A percentile compares a stretch with the other conserved stretches of the same genome.
Conservation (phyloP, 2,329 filamentous ascomycete genomes). For the Fonsecaea erecta region DNA sequence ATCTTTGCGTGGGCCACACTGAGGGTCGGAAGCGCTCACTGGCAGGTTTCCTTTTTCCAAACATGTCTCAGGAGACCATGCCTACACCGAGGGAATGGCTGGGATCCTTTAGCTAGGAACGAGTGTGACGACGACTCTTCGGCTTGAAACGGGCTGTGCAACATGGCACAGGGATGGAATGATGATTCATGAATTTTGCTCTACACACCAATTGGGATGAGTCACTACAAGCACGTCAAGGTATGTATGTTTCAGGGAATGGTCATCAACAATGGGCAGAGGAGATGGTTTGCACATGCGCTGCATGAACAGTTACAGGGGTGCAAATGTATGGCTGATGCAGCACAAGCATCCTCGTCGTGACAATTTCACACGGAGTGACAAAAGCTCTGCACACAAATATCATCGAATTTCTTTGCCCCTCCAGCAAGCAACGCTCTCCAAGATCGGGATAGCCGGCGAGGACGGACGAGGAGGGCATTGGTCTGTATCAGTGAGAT, state of each 20-base stretch:
- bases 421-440: no score
- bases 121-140: background rate
- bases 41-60: background rate
- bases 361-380: background rate
- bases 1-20: background rate
- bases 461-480: no score
- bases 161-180: background rate
- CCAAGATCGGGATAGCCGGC: no score
- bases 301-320: constrained; percentile 4
- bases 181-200: constrained; percentile 4
- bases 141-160: background rate
- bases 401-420: background rate
- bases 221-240: background rate
- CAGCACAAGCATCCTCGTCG: background rate
- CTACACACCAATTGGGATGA: background rate
- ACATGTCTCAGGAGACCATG: background rate
- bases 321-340: constrained; percentile 3
- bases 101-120: background rate
- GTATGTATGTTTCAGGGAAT: background rate
- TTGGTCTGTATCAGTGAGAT: no score
- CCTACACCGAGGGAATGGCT: background rate
- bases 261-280: background rate
- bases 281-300: background rate
- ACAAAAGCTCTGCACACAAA: background rate
- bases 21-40: background rate